Percentiles rank a stretch among this genome's conserved stretches.
phyloP scores from a whole-genome alignment of 441 rosid species.

The Pelargonium myrrhifolium region DNA sequence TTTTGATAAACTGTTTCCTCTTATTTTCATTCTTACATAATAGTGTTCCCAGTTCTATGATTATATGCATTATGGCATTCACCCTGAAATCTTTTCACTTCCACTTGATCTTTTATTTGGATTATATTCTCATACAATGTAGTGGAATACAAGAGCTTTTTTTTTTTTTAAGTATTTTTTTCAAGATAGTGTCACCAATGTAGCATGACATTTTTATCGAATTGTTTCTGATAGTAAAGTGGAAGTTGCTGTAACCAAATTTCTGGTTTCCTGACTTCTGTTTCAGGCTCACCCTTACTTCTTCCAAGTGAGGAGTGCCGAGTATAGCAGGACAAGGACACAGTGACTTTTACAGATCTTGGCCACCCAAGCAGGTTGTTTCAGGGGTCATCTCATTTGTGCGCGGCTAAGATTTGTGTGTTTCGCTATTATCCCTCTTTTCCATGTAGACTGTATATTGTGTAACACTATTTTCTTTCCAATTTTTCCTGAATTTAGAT shows the following conservation, averaged over 20 bases:
- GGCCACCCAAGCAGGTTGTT: not conserved
- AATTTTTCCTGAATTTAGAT: not conserved
- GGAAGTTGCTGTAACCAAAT: not conserved
- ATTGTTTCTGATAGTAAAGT: not conserved
- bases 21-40: not conserved
- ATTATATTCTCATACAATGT: too few relatives aligned
- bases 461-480: not conserved
- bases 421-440: not conserved
- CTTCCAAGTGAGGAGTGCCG: constrained; percentile 31
- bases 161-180: too few relatives aligned
- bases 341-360: constrained; percentile 12
- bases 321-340: constrained; percentile 31
- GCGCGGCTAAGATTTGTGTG: not conserved
- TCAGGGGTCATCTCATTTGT: too few relatives aligned
- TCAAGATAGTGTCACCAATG: too few relatives aligned
- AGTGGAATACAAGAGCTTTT: too few relatives aligned
- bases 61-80: too few relatives aligned
- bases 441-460: not conserved
- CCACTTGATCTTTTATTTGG: too few relatives aligned
- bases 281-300: constrained; percentile 34
- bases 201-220: too few relatives aligned
- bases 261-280: not conserved
- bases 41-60: too few relatives aligned
- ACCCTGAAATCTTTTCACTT: too few relatives aligned
- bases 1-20: too few relatives aligned